Base-by-base conservation (phyloP, 2,329 filamentous ascomycete genomes). In the Botrytis paeoniae region DNA sequence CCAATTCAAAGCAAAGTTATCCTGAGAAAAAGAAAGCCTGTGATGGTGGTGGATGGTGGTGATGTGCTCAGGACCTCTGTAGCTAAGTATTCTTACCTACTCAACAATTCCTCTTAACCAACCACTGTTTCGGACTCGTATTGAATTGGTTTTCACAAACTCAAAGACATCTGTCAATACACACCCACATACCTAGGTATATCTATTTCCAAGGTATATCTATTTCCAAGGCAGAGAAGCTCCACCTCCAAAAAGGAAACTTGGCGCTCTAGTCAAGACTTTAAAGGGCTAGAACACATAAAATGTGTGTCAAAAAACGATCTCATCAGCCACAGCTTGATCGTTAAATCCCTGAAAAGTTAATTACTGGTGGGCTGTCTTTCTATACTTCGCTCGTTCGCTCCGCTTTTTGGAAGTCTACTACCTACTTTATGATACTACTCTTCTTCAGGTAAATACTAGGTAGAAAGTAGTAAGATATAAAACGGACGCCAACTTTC, bases 261-360 rank as follows among this genome's bases (percentile, higher is more conserved):
- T 62, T 62, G 60, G 60, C 60, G 35, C 59, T 61, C 14, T 61
- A 39, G 14, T 37, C 32, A 39, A 61, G 32, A 61, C 35, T 37
- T n/a, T 4, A 37, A 35, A 25, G n/a, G 41, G 41, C 64, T 37
- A 68, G 48, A 51, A 68, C 35, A 18, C 37, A n/a, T 41, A 14
- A 45, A 45, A 35, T 20, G 64, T 20, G 32, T 66, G 51, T 29
- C 51, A 57, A 57, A 57, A n/a, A 68, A 18, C 64, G 45, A 68
- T 68, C 43, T n/a, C 64, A 8, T 54, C 64, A 68, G 64, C 66
- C 66, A 69, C 66, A 69, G 32, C 48, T 69, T 69, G 66, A 57
- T 69, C 51, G 60, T 37, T 18, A 37, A 43, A 35, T 20, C 66
- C 48, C 66, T 39, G 35, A 41, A 22, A 32, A 32, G 18, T 12